phyloP scores from a whole-genome alignment of 2,329 filamentous ascomycete species.

The Anthostomella pinea region DNA sequence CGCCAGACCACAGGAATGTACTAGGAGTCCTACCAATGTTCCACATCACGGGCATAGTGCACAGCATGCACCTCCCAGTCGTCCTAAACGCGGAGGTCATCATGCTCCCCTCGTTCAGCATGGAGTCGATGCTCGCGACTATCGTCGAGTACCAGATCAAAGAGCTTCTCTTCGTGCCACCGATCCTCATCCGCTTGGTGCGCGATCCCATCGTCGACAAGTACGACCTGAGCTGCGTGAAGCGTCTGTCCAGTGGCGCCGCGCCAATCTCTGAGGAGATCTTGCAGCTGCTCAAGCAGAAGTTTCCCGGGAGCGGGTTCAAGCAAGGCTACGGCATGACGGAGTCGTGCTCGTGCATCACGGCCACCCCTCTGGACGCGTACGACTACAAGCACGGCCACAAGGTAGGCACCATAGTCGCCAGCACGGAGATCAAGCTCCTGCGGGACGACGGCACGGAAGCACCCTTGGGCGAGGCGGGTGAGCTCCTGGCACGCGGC shows the following conservation, averaged over 20 bases:
- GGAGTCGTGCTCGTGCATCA: constrained; percentile 62
- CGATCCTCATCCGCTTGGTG: constrained; percentile 59
- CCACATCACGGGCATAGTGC: constrained; percentile 63
- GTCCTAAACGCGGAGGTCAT: constrained; percentile 63
- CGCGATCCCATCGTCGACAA: constrained; percentile 51
- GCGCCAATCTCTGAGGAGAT: constrained; percentile 58
- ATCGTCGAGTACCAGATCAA: constrained; percentile 50
- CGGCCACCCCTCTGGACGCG: constrained; percentile 54
- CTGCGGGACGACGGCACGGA: constrained; percentile 51
- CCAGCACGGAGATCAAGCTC: constrained; percentile 59
- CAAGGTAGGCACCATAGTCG: constrained; percentile 53
- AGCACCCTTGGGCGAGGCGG: constrained; percentile 48
- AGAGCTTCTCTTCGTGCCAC: constrained; percentile 58
- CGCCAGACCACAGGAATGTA: constrained; percentile 45
- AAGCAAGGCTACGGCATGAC: constrained; percentile 70
- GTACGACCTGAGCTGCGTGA: constrained; percentile 56
- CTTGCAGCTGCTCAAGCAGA: constrained; percentile 50
- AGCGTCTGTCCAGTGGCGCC: constrained; percentile 57
- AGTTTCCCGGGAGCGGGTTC: constrained; percentile 59
- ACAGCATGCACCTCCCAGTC: constrained; percentile 61
- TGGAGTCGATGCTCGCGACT: constrained; percentile 53
- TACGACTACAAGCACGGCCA: constrained; percentile 57
- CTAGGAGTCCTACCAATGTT: constrained; percentile 59
- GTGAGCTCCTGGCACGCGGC: constrained; percentile 46
- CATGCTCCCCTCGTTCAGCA: constrained; percentile 63